Base-by-base conservation (phyloP, 106 monocot genomes). In the Chionographis japonica region DNA sequence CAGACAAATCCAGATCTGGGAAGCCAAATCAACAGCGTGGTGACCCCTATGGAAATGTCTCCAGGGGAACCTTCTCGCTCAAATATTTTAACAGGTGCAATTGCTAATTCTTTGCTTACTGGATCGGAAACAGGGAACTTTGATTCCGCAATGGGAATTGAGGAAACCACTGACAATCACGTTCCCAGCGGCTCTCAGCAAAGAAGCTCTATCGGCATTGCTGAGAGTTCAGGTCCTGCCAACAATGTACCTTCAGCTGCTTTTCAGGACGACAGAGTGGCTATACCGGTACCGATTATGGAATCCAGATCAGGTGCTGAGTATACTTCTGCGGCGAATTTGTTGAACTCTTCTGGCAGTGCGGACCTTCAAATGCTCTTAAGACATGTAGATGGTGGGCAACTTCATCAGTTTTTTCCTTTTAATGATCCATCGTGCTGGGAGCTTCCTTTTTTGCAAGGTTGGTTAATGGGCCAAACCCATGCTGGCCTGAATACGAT, bases 361-460 rank as follows among this genome's bases (percentile, higher is more conserved):
- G 16, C 66, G 37, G 94, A 88, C 66, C 64, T 78, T 55, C 87
- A 85, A 63, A 78, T 80, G 76, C 70, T 81, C 19, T 58, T 79
- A 55, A 85, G 94, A 84, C 84, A 55, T 65, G 39, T 76, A 66
- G 88, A 89, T 39, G 71, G 75, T 58, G 84, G 78, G 51, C 88
- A 95, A 46, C 49, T 81, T 49, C 79, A 81, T 27, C 88, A 80
- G n/a, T 66, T 83, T 52, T 60, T 82, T 61, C 86, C 82, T 61
- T 75, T 79, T 43, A 68, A 56, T 76, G 95, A 95, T 78, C 73
- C 86, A 51, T 49, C 78, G 40, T 77, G 84, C 35, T 97, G 92
- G 86, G 89, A 89, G 56, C 61, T 88, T 14, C 92, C 95, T 62
- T 92, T 89, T 78, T 67, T 86, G 54, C 95, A 92, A 53, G 95